These are phyloP conservation scores for Pulveroboletus frians DNA, from an alignment of 768 basidiomycete species.

Conservation along the genomic window DNA sequence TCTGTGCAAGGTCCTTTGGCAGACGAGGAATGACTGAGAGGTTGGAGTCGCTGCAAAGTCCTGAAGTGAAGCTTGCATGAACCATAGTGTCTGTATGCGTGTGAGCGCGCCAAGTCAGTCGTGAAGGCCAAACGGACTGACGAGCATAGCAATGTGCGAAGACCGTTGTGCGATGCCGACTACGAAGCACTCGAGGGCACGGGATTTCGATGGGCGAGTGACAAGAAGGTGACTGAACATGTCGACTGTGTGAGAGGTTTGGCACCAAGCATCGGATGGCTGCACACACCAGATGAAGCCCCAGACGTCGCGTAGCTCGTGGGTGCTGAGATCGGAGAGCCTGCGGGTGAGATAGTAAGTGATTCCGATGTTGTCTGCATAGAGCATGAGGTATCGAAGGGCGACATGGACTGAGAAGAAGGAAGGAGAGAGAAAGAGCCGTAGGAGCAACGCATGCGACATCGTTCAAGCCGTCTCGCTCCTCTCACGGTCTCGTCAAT, in stretches of 20 bases:
- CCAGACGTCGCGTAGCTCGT: constrained; percentile 81
- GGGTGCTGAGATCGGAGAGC: constrained; percentile 58
- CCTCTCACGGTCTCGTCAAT: no score
- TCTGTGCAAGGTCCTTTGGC: constrained; percentile 83
- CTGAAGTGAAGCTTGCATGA: constrained; percentile 91
- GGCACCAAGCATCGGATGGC: background rate
- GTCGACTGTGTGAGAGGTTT: constrained; percentile 9
- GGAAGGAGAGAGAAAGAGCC: constrained; percentile 85
- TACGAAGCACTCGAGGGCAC: constrained; percentile 92
- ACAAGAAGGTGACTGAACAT: constrained; percentile 81
- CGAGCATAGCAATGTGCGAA: constrained; percentile 93
- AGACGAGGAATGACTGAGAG: constrained; percentile 80
- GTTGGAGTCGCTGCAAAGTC: constrained; percentile 57
- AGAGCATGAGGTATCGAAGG: constrained; percentile 76
- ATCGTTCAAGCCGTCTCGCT: no score
- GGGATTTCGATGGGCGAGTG: constrained; percentile 85
- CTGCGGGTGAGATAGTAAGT: constrained; percentile 84
- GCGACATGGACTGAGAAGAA: constrained; percentile 95
- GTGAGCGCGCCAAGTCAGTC: constrained; percentile 10
- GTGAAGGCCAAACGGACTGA: constrained; percentile 42
- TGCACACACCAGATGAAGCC: constrained; percentile 74
- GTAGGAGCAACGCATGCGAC: constrained; percentile 83
- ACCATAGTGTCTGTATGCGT: constrained; percentile 80
- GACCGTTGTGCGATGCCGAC: constrained; percentile 84
- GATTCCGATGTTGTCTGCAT: constrained; percentile 86